Conservation (phyloP, 2,329 filamentous ascomycete species). For the Aureobasidium pullulans region DNA sequence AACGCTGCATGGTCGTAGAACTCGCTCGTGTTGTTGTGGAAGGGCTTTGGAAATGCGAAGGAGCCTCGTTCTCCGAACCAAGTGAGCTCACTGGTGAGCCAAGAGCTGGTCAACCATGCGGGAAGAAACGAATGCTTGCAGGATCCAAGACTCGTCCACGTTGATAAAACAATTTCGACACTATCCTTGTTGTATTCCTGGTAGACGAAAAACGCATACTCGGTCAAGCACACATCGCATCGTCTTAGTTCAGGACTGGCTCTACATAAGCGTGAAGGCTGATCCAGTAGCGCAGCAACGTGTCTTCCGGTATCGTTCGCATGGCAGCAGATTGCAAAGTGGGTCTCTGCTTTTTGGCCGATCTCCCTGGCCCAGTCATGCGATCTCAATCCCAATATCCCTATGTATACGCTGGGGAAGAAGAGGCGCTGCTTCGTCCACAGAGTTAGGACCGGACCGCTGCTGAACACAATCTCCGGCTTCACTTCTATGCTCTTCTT, state of each 20-base stretch:
- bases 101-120: not conserved
- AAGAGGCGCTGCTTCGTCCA: not conserved
- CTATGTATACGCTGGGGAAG: not conserved
- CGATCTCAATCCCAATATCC: not conserved
- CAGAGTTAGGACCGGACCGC: not conserved
- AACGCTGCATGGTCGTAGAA: not conserved
- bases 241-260: not conserved
- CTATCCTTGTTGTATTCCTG: not conserved
- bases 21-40: not conserved
- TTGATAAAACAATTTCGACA: not conserved
- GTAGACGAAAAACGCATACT: not conserved
- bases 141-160: not conserved
- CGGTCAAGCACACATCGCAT: not conserved
- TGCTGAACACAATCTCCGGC: not conserved
- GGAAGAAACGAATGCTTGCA: not conserved
- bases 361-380: not conserved
- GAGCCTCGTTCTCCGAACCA: too few relatives aligned
- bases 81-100: not conserved
- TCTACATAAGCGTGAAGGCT: not conserved
- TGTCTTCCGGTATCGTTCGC: not conserved
- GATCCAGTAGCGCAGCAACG: not conserved
- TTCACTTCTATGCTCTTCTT: not conserved
- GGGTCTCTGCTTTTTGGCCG: not conserved
- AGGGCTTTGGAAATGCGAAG: not conserved
- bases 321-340: not conserved